Evolutionary conservation across 106 monocot species (phyloP).

Genomic region (Platanthera guangdongensis): DNA sequence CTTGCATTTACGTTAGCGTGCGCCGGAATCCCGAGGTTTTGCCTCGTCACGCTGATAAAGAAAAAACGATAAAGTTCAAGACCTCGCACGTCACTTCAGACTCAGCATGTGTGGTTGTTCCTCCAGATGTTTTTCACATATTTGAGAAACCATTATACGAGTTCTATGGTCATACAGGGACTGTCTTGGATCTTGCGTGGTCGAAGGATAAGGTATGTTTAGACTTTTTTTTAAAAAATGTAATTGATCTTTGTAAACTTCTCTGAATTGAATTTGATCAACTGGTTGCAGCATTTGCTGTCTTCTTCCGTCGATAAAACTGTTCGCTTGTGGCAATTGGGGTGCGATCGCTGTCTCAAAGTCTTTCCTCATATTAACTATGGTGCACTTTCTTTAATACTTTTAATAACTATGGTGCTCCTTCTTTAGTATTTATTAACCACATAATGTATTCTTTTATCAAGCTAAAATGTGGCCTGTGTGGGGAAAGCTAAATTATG

Average conservation of each 20-base stretch:
- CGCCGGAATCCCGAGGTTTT: slow-evolving; percentile 31
- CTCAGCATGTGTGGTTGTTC: slow-evolving; percentile 70
- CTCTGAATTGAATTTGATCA: background rate
- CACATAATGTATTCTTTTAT: background rate
- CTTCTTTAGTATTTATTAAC: background rate
- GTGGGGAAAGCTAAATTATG: background rate
- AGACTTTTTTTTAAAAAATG: background rate
- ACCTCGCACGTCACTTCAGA: slow-evolving; percentile 21
- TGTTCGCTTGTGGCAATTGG: slow-evolving; percentile 75
- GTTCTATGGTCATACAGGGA: slow-evolving; percentile 64
- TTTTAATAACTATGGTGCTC: slow-evolving; percentile 38
- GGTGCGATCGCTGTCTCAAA: slow-evolving; percentile 50
- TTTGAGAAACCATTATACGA: slow-evolving; percentile 66
- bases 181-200: slow-evolving; percentile 86
- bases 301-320: slow-evolving; percentile 84
- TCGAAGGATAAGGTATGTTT: slow-evolving; percentile 56
- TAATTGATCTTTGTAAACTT: background rate
- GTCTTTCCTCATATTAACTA: slow-evolving; percentile 74
- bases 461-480: background rate
- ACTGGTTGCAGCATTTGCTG: slow-evolving; percentile 50
- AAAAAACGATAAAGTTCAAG: slow-evolving; percentile 27
- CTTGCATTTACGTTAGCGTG: slow-evolving; percentile 47
- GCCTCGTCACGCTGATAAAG: slow-evolving; percentile 19
- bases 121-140: slow-evolving; percentile 43
- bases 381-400: slow-evolving; percentile 11